phyloP scores from a whole-genome alignment of 768 basidiomycete genomes.

The Hysterangium stoloniferum region DNA sequence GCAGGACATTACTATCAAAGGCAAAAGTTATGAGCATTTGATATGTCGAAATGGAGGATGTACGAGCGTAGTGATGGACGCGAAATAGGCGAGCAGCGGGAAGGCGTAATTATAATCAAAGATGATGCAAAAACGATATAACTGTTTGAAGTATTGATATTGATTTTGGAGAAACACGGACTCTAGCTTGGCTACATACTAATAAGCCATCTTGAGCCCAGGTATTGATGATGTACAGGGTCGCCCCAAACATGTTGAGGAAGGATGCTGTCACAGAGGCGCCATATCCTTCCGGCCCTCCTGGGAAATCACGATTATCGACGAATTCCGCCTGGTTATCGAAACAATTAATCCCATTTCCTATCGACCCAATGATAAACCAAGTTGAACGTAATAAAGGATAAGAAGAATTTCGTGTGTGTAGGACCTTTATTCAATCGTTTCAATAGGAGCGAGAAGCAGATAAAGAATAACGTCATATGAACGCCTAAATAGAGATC shows the following conservation, averaged over 20 bases:
- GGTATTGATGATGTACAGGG: conserved; percentile 9
- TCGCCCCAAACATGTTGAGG: conserved; percentile 23
- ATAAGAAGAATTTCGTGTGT: not conserved
- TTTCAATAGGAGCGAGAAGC: not conserved
- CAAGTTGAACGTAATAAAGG: conserved; percentile 11
- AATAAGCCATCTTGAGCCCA: not conserved
- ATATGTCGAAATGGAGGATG: not conserved
- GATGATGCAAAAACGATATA: no score
- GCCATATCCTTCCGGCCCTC: conserved; percentile 20
- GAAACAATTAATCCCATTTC: conserved; percentile 19
- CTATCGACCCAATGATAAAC: conserved; percentile 23
- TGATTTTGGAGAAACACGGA: not conserved
- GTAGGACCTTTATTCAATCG: not conserved
- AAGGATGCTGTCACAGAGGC: conserved; percentile 12
- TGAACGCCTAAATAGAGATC: not conserved
- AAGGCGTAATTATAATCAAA: no score
- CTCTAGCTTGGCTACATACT: not conserved
- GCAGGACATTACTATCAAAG: conserved; percentile 1
- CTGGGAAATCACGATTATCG: conserved; percentile 18
- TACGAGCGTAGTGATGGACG: not conserved
- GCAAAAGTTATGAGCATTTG: not conserved
- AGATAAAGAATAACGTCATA: not conserved
- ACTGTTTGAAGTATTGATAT: conserved; percentile 7
- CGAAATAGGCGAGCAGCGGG: conserved; percentile 4
- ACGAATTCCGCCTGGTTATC: conserved; percentile 24